These are phyloP conservation scores for Aspergillus viridinutans DNA, from an alignment of 2,329 filamentous ascomycete genomes.

Conservation along the genomic window DNA sequence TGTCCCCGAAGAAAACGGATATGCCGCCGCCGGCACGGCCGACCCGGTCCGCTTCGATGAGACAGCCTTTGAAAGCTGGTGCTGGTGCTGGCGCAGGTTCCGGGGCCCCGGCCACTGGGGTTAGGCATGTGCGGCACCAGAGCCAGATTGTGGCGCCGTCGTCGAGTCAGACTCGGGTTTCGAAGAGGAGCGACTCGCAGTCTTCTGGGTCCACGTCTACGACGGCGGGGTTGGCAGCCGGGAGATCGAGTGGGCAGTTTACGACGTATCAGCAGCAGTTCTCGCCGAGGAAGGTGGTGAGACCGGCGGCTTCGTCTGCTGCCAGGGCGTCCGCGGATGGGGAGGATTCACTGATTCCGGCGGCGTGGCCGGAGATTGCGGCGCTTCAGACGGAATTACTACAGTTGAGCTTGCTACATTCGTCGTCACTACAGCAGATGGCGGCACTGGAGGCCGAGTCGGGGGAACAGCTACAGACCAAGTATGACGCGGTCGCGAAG, in stretches of 20 bases:
- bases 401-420: conserved; percentile 40
- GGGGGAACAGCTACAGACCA: conserved; percentile 27
- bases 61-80: conserved; percentile 24
- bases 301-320: conserved; percentile 17
- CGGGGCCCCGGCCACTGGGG: conserved; percentile 5
- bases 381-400: conserved; percentile 42
- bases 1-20: conserved; percentile 27
- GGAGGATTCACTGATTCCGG: conserved; percentile 21
- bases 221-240: not conserved
- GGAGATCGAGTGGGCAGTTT: conserved; percentile 27
- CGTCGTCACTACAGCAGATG: conserved; percentile 24
- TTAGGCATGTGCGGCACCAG: conserved; percentile 31
- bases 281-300: conserved; percentile 35
- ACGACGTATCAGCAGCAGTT: conserved; percentile 37
- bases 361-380: conserved; percentile 32
- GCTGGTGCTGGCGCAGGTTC: conserved; percentile 2
- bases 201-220: conserved; percentile 11
- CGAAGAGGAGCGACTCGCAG: conserved; percentile 15
- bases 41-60: conserved; percentile 34
- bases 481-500: conserved; percentile 33
- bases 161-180: conserved; percentile 1
- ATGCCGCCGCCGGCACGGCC: conserved; percentile 34
- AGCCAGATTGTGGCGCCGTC: conserved; percentile 29
- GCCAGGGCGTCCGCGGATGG: conserved; percentile 10
- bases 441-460: conserved; percentile 29